A percentile compares a stretch with the other conserved stretches of the same genome.
phyloP scores from a whole-genome alignment of 192 early-diverging fungal species.

The Geranomyces michiganensis region DNA sequence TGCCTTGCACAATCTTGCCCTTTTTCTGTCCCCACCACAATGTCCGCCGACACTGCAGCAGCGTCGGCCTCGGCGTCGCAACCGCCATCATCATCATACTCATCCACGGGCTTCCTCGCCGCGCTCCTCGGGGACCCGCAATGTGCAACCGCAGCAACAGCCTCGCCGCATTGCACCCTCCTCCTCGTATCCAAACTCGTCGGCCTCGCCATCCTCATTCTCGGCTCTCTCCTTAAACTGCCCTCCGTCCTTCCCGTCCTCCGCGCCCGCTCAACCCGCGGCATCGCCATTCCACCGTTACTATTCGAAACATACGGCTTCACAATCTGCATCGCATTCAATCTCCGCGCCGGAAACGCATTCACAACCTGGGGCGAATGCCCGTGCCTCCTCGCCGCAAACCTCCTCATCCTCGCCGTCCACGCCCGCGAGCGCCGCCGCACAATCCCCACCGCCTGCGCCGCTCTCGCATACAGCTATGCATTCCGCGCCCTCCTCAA shows the following conservation, averaged over 20 bases:
- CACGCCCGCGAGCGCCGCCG: background rate
- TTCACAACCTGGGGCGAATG: slow-evolving; percentile 31
- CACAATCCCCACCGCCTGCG: background rate
- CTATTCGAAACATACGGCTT: slow-evolving; percentile 26
- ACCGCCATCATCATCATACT: too few species aligned
- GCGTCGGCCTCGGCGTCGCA: too few species aligned
- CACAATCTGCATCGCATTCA: slow-evolving; percentile 26
- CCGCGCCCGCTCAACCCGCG: slow-evolving; percentile 16
- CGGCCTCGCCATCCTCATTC: slow-evolving; percentile 24
- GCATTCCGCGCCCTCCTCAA: slow-evolving; percentile 3
- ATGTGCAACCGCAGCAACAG: background rate
- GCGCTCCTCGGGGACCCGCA: slow-evolving; percentile 1
- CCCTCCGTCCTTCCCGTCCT: slow-evolving; percentile 29
- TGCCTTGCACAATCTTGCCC: too few species aligned
- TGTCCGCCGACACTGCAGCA: too few species aligned
- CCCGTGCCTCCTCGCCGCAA: slow-evolving; percentile 14
- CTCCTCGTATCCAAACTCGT: slow-evolving; percentile 28
- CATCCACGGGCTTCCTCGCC: background rate
- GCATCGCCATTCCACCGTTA: slow-evolving; percentile 25
- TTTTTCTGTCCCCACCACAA: too few species aligned
- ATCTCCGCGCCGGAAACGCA: slow-evolving; percentile 22
- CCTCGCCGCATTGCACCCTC: slow-evolving; percentile 8
- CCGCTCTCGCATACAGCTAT: background rate
- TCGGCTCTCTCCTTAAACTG: slow-evolving; percentile 29
- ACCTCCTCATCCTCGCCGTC: slow-evolving; percentile 18